phyloP scores from a whole-genome alignment of 1,284 basidiomycete genomes.

The Leccinum huronense region DNA sequence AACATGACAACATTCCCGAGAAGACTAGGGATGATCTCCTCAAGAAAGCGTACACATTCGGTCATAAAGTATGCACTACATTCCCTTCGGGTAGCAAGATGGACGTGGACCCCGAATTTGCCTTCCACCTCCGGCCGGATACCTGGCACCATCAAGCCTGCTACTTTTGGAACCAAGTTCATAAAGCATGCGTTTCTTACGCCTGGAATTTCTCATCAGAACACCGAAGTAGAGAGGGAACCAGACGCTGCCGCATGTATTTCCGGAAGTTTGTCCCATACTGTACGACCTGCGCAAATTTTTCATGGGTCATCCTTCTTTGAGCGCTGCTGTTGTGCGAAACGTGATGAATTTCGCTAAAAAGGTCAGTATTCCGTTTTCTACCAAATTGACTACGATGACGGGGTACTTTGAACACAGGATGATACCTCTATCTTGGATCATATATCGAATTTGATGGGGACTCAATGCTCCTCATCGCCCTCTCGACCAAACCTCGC shows the following conservation, averaged over 20 bases:
- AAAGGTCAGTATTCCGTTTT: slow-evolving; percentile 36
- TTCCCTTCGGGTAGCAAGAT: slow-evolving; percentile 22
- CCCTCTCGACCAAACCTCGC: slow-evolving; percentile 6
- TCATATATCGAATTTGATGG: slow-evolving; percentile 47
- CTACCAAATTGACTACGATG: neutral
- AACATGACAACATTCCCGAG: slow-evolving; percentile 36
- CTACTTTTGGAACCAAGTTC: slow-evolving; percentile 66
- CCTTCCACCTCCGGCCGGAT: slow-evolving; percentile 51
- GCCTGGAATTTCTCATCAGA: slow-evolving; percentile 29
- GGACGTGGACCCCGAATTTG: slow-evolving; percentile 15
- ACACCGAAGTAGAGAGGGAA: slow-evolving; percentile 34
- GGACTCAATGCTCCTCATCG: slow-evolving; percentile 11
- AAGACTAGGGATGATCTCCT: slow-evolving; percentile 59
- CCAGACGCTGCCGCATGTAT: slow-evolving; percentile 36
- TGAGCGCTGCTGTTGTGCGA: slow-evolving; percentile 58
- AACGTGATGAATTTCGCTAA: slow-evolving; percentile 55
- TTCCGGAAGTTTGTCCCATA: slow-evolving; percentile 41
- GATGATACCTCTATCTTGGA: slow-evolving; percentile 50
- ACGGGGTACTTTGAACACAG: slow-evolving; percentile 33
- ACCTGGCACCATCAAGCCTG: slow-evolving; percentile 42
- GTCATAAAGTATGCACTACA: slow-evolving; percentile 46
- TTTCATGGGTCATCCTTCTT: slow-evolving; percentile 39
- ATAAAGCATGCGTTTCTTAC: slow-evolving; percentile 47
- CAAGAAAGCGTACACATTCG: slow-evolving; percentile 54
- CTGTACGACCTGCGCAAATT: slow-evolving; percentile 42